Evolutionary conservation across 2,329 filamentous ascomycete genomes (phyloP).

Genomic region (Ophiostoma pallidulum): DNA sequence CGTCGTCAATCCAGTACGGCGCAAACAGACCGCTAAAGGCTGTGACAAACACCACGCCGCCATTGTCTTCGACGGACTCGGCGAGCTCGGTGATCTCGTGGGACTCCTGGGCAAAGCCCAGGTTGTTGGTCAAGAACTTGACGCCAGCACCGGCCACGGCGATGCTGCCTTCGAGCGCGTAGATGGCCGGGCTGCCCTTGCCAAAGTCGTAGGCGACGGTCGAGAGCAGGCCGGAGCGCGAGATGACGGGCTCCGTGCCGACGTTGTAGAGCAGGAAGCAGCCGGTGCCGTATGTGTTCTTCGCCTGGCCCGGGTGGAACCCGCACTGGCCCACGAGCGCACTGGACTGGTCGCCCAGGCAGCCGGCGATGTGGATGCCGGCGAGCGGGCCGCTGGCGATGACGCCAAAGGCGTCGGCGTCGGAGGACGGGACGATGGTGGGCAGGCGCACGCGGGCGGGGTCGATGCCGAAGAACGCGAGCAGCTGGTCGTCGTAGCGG

Average conservation of each 20-base stretch:
- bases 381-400: slow-evolving; percentile 56
- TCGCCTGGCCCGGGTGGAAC: slow-evolving; percentile 71
- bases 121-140: slow-evolving; percentile 60
- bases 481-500: slow-evolving; percentile 66
- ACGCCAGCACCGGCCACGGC: slow-evolving; percentile 74
- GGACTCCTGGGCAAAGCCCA: slow-evolving; percentile 47
- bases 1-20: slow-evolving; percentile 91
- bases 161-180: slow-evolving; percentile 76
- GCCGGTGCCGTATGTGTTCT: slow-evolving; percentile 87
- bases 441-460: slow-evolving; percentile 62
- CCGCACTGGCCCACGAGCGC: slow-evolving; percentile 80
- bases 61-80: slow-evolving; percentile 55
- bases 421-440: slow-evolving; percentile 75
- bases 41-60: slow-evolving; percentile 78
- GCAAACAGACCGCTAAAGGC: slow-evolving; percentile 87
- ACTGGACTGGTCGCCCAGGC: slow-evolving; percentile 77
- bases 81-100: slow-evolving; percentile 42
- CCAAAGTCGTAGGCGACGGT: slow-evolving; percentile 82
- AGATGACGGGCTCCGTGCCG: slow-evolving; percentile 75
- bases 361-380: slow-evolving; percentile 69
- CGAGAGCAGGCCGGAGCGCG: slow-evolving; percentile 70
- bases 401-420: slow-evolving; percentile 60
- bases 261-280: slow-evolving; percentile 88
- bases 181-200: slow-evolving; percentile 48
- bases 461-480: slow-evolving; percentile 70